Conservation (phyloP, 805 yeast genomes). For the Isabelozyma gotoi region DNA sequence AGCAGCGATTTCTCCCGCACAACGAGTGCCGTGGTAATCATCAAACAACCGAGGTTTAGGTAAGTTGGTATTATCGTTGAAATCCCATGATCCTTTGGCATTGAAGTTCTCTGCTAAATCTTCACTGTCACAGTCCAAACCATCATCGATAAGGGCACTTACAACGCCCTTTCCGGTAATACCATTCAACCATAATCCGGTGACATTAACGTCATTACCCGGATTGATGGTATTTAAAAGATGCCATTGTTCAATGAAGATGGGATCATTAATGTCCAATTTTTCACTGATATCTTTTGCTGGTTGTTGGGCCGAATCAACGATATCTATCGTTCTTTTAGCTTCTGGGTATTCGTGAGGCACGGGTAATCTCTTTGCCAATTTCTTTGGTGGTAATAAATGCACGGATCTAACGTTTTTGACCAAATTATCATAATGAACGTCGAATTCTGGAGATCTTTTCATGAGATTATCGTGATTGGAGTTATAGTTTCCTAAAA, state of each 20-base stretch:
- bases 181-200: constrained; percentile 80
- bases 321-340: constrained; percentile 13
- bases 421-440: constrained; percentile 23
- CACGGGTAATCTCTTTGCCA: constrained; percentile 62
- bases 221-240: constrained; percentile 69
- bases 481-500: constrained; percentile 36
- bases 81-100: constrained; percentile 89
- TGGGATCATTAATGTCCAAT: constrained; percentile 76
- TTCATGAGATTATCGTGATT: constrained; percentile 25
- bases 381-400: constrained; percentile 49
- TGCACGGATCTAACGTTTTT: constrained; percentile 50
- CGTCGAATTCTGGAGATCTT: constrained; percentile 25
- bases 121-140: constrained; percentile 75
- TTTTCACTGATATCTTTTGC: constrained; percentile 47
- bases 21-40: constrained; percentile 94
- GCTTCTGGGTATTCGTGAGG: constrained; percentile 17
- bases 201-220: constrained; percentile 84
- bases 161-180: constrained; percentile 81
- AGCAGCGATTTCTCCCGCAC: constrained; percentile 97
- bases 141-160: constrained; percentile 92
- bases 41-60: constrained; percentile 81
- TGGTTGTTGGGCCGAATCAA: constrained; percentile 53
- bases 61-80: constrained; percentile 66
- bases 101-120: constrained; percentile 73
- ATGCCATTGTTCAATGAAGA: constrained; percentile 89